Base-by-base conservation (phyloP, 164 flowering plant genomes). In the Platanus orientalis region DNA sequence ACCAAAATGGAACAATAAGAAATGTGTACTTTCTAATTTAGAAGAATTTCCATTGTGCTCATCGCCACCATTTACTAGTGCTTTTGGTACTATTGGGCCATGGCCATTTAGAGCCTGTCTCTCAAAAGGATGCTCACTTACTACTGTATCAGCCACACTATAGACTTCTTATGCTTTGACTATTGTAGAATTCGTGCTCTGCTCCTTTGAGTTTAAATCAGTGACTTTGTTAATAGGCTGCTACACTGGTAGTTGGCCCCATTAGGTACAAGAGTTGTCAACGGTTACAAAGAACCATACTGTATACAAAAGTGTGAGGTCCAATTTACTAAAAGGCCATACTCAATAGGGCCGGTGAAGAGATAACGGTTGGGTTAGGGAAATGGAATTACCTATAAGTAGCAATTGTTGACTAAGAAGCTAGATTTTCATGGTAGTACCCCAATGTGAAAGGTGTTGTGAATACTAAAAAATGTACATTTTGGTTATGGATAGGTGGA, bases 1-100 rank as follows among this genome's bases (percentile, higher is more conserved):
- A 57, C 95, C 97, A 72, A 81, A 90, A 74, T 94, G 97, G 77
- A 94, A 94, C 63, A 94, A 75, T 23, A 97, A 94, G 69, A 94
- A 94, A 65, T 80, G 65, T 30, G 60, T 57, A 69, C 73, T 71
- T 17, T 66, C 80, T 53, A 59, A 30, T 62, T 75, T 79, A 7
- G 64, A 70, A 62, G 78, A 51, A 54, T 60, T 65, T 57, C 69
- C 78, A 29, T 36, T 64, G 29, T 72, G 63, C 23, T 54, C 74
- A 32, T 53, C 71, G 19, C 69, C 80, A 17, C 32, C 78, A 42
- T 21, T 57, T 25, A 45, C 47, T 12, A 65, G 66, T 45, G 68
- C 48, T 45, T 60, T 73, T 40, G 61, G 36, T n/a, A n/a, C 73
- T 40, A 59, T 30, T 27, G 61, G 27, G 24, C 17, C 52, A 47